A percentile compares a stretch with the other conserved stretches of the same genome.
Conservation (phyloP, 371 early-diverging fungal genomes). For the Mortierella sp. region DNA sequence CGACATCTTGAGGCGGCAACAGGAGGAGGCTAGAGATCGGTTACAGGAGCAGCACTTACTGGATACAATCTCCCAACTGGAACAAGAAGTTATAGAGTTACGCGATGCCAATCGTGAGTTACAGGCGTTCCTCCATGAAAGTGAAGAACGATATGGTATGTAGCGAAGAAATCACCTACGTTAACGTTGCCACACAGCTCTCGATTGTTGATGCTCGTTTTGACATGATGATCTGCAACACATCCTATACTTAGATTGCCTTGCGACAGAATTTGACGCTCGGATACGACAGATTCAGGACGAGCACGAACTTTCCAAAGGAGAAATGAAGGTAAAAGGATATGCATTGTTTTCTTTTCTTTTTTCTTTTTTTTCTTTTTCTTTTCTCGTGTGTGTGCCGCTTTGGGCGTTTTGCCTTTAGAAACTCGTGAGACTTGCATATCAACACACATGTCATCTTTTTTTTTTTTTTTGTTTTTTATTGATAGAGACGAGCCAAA, state of each 20-base stretch:
- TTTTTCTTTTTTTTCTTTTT: neutral
- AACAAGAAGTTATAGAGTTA: constrained; percentile 18
- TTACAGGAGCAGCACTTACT: constrained; percentile 1
- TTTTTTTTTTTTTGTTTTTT: neutral
- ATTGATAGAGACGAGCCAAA: constrained; percentile 15
- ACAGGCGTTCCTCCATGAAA: neutral
- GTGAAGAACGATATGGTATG: constrained; percentile 11
- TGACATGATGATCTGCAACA: neutral
- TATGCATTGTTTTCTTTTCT: too few species aligned
- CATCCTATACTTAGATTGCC: neutral
- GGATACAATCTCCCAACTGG: constrained; percentile 12
- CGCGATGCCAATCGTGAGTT: neutral
- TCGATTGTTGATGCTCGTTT: too few species aligned
- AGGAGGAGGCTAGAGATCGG: neutral
- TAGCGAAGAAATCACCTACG: neutral
- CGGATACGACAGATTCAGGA: neutral
- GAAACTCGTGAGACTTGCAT: neutral
- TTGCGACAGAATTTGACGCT: neutral
- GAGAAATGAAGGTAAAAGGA: constrained; percentile 13
- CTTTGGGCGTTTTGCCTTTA: neutral
- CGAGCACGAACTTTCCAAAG: constrained; percentile 1
- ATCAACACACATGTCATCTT: neutral
- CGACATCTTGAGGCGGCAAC: neutral
- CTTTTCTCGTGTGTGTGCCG: neutral
- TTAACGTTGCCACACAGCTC: too few species aligned